phyloP scores from a whole-genome alignment of 768 basidiomycete genomes.

The Mrakia hoshinonis region DNA sequence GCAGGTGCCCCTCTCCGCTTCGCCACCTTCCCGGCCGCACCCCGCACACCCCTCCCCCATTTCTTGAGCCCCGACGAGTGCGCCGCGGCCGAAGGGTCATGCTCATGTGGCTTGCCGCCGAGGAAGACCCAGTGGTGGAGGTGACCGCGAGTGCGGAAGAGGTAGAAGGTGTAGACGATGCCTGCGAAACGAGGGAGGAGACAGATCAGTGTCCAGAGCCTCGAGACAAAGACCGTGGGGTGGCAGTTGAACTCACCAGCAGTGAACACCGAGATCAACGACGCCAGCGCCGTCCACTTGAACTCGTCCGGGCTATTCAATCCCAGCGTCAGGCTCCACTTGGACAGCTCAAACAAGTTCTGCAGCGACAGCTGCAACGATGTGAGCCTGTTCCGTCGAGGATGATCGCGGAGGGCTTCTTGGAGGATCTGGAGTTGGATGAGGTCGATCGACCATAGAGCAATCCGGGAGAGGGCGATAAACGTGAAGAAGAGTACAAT shows the following conservation, averaged over 20 bases:
- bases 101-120: background rate
- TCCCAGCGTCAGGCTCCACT: conserved; percentile 35
- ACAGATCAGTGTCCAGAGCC: background rate
- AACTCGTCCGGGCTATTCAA: conserved; percentile 33
- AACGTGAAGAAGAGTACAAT: conserved; percentile 45
- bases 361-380: conserved; percentile 44
- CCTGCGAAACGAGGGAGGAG: background rate
- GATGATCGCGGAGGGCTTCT: conserved; percentile 45
- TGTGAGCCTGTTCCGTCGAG: conserved; percentile 45
- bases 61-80: background rate
- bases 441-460: conserved; percentile 52
- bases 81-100: too few species aligned
- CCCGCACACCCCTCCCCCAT: background rate
- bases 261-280: conserved; percentile 39
- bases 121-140: conserved; percentile 4
- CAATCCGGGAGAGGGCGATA: conserved; percentile 36
- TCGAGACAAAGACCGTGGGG: background rate
- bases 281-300: conserved; percentile 41
- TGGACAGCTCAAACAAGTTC: conserved; percentile 37
- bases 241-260: conserved; percentile 30
- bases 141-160: conserved; percentile 14
- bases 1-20: background rate
- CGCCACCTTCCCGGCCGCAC: background rate
- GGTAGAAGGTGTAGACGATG: conserved; percentile 9
- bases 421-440: conserved; percentile 50